Conservation (phyloP, 768 basidiomycete genomes). For the Arthromyces matolae region DNA sequence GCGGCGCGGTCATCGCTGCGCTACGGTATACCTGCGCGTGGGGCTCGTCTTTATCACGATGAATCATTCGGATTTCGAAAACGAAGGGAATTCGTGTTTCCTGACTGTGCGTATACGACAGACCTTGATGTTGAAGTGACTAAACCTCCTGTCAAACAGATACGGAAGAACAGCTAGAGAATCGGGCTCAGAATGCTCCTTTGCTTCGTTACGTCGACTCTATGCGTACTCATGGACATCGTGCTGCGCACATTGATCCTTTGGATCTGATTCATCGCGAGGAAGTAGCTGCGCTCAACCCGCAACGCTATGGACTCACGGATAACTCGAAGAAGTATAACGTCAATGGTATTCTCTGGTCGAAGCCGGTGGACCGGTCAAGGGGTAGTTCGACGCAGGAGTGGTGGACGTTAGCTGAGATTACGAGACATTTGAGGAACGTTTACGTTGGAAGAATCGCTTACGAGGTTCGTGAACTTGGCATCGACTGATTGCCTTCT, state of each 20-base stretch:
- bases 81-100: slow-evolving; percentile 55
- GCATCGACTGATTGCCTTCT: too few species aligned
- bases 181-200: slow-evolving; percentile 69
- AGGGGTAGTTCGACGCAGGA: slow-evolving; percentile 25
- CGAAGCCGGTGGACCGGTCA: slow-evolving; percentile 36
- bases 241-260: slow-evolving; percentile 84
- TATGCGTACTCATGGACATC: slow-evolving; percentile 79
- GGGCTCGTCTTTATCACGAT: slow-evolving; percentile 56
- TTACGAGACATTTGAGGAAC: slow-evolving; percentile 62
- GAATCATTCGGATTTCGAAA: slow-evolving; percentile 77
- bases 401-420: slow-evolving; percentile 68
- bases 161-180: slow-evolving; percentile 59
- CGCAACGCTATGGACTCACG: slow-evolving; percentile 69
- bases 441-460: slow-evolving; percentile 85
- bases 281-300: slow-evolving; percentile 71
- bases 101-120: slow-evolving; percentile 57
- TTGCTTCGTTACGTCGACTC: slow-evolving; percentile 88
- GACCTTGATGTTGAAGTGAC: neutral
- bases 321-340: slow-evolving; percentile 56
- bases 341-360: slow-evolving; percentile 83
- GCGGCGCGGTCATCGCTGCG: slow-evolving; percentile 1
- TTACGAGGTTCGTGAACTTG: slow-evolving; percentile 58
- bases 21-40: neutral
- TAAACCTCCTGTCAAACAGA: slow-evolving; percentile 37
- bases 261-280: slow-evolving; percentile 85